Conservation (phyloP, 352 stramenopile genomes). For the Blastocystis sp. region DNA sequence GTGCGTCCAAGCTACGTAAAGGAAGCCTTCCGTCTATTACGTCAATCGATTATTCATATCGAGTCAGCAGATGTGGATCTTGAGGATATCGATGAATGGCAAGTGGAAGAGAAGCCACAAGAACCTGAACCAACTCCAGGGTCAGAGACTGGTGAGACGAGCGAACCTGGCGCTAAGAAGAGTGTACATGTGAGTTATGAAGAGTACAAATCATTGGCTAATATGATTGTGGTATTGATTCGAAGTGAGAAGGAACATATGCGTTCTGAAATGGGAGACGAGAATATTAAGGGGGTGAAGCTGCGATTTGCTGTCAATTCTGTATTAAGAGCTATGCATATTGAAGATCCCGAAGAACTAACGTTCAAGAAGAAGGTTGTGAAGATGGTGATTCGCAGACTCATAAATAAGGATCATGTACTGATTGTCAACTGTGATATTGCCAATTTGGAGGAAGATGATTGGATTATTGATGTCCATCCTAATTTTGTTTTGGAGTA, state of each 20-base stretch:
- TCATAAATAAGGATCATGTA: constrained; percentile 76
- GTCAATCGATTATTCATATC: constrained; percentile 97
- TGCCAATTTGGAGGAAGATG: constrained; percentile 52
- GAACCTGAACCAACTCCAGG: not conserved
- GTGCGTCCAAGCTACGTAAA: constrained; percentile 90
- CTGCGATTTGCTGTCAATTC: constrained; percentile 78
- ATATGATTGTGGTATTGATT: constrained; percentile 78
- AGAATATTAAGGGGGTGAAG: constrained; percentile 74
- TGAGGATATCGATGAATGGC: constrained; percentile 74
- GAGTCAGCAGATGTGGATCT: constrained; percentile 93
- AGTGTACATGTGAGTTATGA: constrained; percentile 79
- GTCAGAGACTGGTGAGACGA: not conserved
- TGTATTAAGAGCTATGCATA: constrained; percentile 76
- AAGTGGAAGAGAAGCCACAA: not conserved
- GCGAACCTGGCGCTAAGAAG: not conserved
- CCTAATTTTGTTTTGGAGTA: constrained; percentile 67
- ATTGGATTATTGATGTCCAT: constrained; percentile 68
- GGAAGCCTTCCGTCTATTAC: constrained; percentile 91
- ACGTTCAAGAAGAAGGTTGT: constrained; percentile 75
- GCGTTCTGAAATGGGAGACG: constrained; percentile 69
- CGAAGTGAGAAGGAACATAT: constrained; percentile 70
- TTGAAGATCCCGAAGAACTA: constrained; percentile 76
- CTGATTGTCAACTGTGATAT: constrained; percentile 68
- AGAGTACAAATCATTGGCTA: constrained; percentile 80
- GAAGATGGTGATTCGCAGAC: constrained; percentile 75